Evolutionary conservation across 2,329 filamentous ascomycete species (phyloP), one percentile per base, ranked within the genome.

Genomic region (Penicillium sp.): DNA sequence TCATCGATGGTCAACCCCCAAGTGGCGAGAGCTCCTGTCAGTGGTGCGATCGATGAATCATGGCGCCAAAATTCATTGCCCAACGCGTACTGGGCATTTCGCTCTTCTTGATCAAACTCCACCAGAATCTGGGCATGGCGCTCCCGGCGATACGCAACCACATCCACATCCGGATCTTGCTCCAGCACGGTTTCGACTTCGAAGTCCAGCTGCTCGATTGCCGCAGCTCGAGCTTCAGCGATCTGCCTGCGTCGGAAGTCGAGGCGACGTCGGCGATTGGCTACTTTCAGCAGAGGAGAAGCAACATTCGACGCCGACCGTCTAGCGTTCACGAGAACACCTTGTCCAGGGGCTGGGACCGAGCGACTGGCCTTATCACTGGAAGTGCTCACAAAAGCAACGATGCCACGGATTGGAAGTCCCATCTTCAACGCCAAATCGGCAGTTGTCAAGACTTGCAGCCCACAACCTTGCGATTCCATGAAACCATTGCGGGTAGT

Each of bases 361-460:
- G 93, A 97, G 59, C 93, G 91, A 46, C 93, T 92, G 73, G 96
- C 96, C 85, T 97, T 97, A 82, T 97, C 93, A 52, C 92, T 97
- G 49, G 93, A 93, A 45, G 93, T 97, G 40, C 91, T 90, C 42
- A 91, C 96, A 68, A 96, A 85, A 54, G 90, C 93, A 66, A 97
- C 76, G 58, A 97, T 85, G 80, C 92, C 92, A 69, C 97, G 91
- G 69, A 97, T 27, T 8, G 24, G 24, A 27, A 27, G 24, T 27
- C 24, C 24, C 24, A 27, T 27, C 8, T 27, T 27, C 24, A 27
- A 27, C 5, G 24, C 24, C 24, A 27, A 27, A 27, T 27, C 24
- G 24, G 24, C 24, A 27, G 24, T 27, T 6, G 24, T 27, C 96
- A 24, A 92, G 69, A 97, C 83, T 78, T 97, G 92, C 72, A 97